Evolutionary conservation across 345 rosid species (phyloP).

Genomic region (Corchorus capsularis): DNA sequence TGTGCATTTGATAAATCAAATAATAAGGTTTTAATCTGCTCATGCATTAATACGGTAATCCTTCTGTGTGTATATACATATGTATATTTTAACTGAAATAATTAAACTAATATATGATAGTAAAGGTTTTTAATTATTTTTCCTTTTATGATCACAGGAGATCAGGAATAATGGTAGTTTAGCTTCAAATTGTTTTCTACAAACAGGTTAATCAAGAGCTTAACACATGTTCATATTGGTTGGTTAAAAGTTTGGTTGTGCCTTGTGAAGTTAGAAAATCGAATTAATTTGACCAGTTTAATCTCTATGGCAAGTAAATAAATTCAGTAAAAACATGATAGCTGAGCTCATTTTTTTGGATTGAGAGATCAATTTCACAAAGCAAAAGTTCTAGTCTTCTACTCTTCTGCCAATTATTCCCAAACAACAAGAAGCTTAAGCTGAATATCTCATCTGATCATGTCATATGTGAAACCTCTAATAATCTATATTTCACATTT

Average conservation of each 20-base stretch:
- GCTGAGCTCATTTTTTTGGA: constrained; percentile 18
- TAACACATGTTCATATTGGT: not conserved
- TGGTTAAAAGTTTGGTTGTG: constrained; percentile 23
- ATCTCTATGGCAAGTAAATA: not conserved
- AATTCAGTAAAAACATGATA: not conserved
- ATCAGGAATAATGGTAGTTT: not conserved
- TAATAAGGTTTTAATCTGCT: not conserved
- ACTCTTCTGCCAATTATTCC: too few relatives aligned
- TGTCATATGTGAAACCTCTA: too few relatives aligned
- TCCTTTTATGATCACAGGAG: too few relatives aligned
- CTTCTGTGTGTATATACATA: not conserved
- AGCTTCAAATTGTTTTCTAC: not conserved
- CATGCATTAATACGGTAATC: not conserved
- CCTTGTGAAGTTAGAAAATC: constrained; percentile 1
- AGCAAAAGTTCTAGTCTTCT: too few relatives aligned
- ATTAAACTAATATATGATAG: too few relatives aligned
- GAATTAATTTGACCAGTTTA: constrained; percentile 7
- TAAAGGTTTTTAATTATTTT: too few relatives aligned
- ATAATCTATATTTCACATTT: too few relatives aligned
- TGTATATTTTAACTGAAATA: not conserved
- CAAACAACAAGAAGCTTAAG: too few relatives aligned
- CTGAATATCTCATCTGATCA: too few relatives aligned
- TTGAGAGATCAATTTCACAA: not conserved
- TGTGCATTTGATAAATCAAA: not conserved
- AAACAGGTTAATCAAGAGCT: not conserved